A percentile compares a stretch with the other conserved stretches of the same genome.
These are phyloP conservation scores for Priceomyces carsonii DNA, from an alignment of 805 yeast genomes.

Conservation along the genomic window DNA sequence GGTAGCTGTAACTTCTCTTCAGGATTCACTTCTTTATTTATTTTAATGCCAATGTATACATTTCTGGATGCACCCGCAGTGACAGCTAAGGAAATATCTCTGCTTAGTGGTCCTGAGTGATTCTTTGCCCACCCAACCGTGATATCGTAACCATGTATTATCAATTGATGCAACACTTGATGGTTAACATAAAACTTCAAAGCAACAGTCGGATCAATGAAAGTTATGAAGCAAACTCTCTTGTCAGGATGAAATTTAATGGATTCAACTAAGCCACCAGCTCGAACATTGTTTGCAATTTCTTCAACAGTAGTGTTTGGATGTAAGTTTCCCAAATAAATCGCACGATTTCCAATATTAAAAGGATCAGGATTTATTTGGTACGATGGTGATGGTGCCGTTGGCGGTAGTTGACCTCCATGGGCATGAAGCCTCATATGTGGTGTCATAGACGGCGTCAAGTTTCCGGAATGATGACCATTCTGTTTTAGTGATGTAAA, in stretches of 20 bases:
- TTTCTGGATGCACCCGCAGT: conserved; percentile 77
- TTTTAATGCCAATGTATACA: conserved; percentile 66
- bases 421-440: conserved; percentile 1
- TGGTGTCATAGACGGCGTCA: conserved; percentile 2
- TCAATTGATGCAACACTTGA: conserved; percentile 55
- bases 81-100: conserved; percentile 60
- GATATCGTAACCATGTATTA: conserved; percentile 60
- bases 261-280: conserved; percentile 67
- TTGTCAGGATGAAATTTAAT: conserved; percentile 54
- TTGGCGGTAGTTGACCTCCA: neutral
- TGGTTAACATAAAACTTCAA: conserved; percentile 64
- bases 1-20: conserved; percentile 26
- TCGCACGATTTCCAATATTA: conserved; percentile 59
- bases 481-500: conserved; percentile 5
- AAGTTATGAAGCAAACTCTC: conserved; percentile 68
- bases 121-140: conserved; percentile 73
- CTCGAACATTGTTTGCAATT: conserved; percentile 72
- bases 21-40: conserved; percentile 20
- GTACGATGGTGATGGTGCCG: conserved; percentile 7
- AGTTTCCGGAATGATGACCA: conserved; percentile 4
- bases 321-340: conserved; percentile 67
- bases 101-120: conserved; percentile 62
- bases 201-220: conserved; percentile 64
- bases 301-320: conserved; percentile 68
- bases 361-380: conserved; percentile 28